Conservation (phyloP, 495 filamentous ascomycete species). For the Gamarada debralockiae region DNA sequence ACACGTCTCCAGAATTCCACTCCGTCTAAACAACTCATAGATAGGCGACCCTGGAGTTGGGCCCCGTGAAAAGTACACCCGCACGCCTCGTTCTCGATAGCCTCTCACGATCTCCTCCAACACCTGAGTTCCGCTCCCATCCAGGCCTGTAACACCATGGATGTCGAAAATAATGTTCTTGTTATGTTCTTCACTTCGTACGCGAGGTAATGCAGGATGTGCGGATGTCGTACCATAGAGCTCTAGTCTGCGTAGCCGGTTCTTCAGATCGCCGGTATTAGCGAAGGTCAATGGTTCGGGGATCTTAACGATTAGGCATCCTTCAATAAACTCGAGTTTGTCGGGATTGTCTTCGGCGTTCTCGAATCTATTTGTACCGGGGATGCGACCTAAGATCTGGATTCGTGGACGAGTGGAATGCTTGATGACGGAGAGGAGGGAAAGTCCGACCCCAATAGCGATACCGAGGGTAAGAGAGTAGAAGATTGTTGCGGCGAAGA, state of each 20-base stretch:
- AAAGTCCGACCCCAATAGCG: conserved; percentile 83
- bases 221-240: conserved; percentile 78
- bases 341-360: conserved; percentile 81
- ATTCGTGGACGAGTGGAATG: conserved; percentile 90
- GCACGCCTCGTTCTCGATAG: conserved; percentile 67
- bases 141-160: conserved; percentile 87
- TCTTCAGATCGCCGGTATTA: conserved; percentile 91
- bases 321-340: conserved; percentile 81
- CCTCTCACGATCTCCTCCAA: conserved; percentile 79
- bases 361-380: conserved; percentile 78
- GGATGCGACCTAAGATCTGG: conserved; percentile 90
- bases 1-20: conserved; percentile 77
- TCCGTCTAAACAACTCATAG: conserved; percentile 67
- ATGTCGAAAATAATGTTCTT: conserved; percentile 94
- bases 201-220: conserved; percentile 80
- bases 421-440: conserved; percentile 81
- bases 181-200: conserved; percentile 69
- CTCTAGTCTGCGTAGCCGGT: conserved; percentile 76
- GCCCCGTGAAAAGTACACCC: conserved; percentile 85
- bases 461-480: conserved; percentile 84
- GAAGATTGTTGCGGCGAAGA: conserved; percentile 90
- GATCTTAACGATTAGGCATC: conserved; percentile 93
- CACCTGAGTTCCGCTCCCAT: conserved; percentile 90
- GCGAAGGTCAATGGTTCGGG: conserved; percentile 96
- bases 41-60: conserved; percentile 59